Evolutionary conservation across 768 basidiomycete species (phyloP), one percentile per base, ranked within the genome.

Genomic region (Mycena floridula): DNA sequence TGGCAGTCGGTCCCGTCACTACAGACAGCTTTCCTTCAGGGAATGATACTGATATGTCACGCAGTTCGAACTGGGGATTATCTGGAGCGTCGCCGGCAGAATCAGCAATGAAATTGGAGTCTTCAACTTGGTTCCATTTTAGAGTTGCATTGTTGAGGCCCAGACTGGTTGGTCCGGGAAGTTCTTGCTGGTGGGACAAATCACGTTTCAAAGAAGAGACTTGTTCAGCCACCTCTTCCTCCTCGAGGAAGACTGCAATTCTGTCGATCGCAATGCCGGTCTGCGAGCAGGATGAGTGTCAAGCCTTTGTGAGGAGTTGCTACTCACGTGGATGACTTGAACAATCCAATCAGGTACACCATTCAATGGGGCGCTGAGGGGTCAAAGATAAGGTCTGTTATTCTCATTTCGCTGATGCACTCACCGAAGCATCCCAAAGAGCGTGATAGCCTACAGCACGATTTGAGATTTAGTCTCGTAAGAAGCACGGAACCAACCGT

Each of bases 341-440:
- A 93, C 84, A 37, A 87, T 77, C 73, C 79, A 91, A 7, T 77
- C 68, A 0, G 91, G 91, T 38, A 95, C 81, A 24, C 87, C 74
- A 53, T 88, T 88, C 37, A 93, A 65, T 0, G 91, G 90, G 16
- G 69, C 59, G 25, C 84, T 81, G 42, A 36, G 4, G 42, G n/a
- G 7, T 40, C 37, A 27, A 16, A 22, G 23, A 32, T 24, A 15
- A 48, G 30, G 35, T 37, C 18, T 24, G 30, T 30, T 48, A 25
- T 7, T 9, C 16, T 32, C 16, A 16, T 32, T 16, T 2, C 38
- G 25, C 40, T 18, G 2, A 45, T 7, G 40, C 25, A 49, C 65
- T n/a, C 52, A 81, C 74, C 80, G 74, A 54, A 96, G 72, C 92
- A 96, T 92, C 37, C 72, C 71, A 61, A 95, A 95, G 35, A 95